Evolutionary conservation across 345 rosid genomes (phyloP).

Genomic region (Triadica sebifera): DNA sequence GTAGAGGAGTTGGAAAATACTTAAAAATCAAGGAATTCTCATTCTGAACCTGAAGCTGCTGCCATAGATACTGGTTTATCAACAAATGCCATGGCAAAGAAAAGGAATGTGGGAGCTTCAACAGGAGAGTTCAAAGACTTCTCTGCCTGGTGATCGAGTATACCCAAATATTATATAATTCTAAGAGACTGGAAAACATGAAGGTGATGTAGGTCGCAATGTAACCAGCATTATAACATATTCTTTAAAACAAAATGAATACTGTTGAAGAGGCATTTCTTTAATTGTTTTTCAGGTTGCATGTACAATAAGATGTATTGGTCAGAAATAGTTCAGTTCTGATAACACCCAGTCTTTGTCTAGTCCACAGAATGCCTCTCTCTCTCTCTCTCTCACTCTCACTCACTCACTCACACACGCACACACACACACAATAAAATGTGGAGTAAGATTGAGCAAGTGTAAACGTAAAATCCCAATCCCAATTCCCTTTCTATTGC

Average conservation of each 20-base stretch:
- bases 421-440: neutral
- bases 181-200: neutral
- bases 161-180: conserved; percentile 17
- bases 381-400: neutral
- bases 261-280: conserved; percentile 10
- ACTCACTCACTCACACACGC: neutral
- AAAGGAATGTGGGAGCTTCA: conserved; percentile 54
- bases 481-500: conserved; percentile 1
- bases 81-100: conserved; percentile 46
- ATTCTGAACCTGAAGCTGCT: conserved; percentile 33
- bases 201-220: conserved; percentile 4
- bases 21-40: conserved; percentile 56
- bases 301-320: conserved; percentile 3
- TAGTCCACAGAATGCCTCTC: conserved; percentile 7
- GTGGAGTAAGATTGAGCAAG: conserved; percentile 1
- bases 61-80: conserved; percentile 33
- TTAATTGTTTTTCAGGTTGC: conserved; percentile 4
- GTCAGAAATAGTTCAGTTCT: neutral
- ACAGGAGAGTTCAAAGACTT: conserved; percentile 64
- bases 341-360: conserved; percentile 13
- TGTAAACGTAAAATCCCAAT: conserved; percentile 7
- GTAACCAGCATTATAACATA: conserved; percentile 8
- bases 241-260: conserved; percentile 8
- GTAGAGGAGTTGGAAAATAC: conserved; percentile 75
- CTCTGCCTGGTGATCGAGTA: conserved; percentile 61